Conservation (phyloP, 2,329 filamentous ascomycete species). For the Cyphellophora europaea region DNA sequence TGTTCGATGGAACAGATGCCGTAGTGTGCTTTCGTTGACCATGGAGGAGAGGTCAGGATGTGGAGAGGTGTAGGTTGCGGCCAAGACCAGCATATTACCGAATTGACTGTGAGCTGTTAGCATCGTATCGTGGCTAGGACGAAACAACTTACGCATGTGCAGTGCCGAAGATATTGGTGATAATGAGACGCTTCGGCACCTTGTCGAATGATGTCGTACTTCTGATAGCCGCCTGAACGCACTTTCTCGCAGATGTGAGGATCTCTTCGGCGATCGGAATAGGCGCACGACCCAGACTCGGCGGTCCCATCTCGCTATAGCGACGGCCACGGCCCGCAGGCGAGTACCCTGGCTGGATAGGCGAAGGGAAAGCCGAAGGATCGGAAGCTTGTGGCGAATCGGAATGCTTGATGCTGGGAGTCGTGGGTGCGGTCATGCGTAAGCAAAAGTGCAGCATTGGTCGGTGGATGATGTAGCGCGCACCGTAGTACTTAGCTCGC, state of each 20-base stretch:
- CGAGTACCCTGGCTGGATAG: slow-evolving; percentile 17
- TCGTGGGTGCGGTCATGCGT: slow-evolving; percentile 38
- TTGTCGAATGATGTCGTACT: slow-evolving; percentile 77
- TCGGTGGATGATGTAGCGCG: slow-evolving; percentile 78
- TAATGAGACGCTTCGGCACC: slow-evolving; percentile 58
- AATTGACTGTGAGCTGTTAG: slow-evolving; percentile 63
- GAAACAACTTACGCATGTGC: slow-evolving; percentile 73
- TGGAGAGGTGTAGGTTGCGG: slow-evolving; percentile 65
- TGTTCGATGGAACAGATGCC: slow-evolving; percentile 59
- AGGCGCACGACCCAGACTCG: slow-evolving; percentile 25
- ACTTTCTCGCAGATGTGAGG: slow-evolving; percentile 46
- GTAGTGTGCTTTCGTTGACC: slow-evolving; percentile 48
- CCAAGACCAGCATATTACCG: slow-evolving; percentile 86
- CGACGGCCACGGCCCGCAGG: slow-evolving; percentile 16
- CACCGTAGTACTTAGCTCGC: slow-evolving; percentile 90
- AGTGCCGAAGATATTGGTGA: slow-evolving; percentile 95
- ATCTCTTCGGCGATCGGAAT: slow-evolving; percentile 22
- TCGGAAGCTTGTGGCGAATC: slow-evolving; percentile 13
- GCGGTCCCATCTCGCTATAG: slow-evolving; percentile 20
- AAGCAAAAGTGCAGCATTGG: slow-evolving; percentile 60
- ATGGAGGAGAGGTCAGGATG: slow-evolving; percentile 42
- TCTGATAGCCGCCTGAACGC: slow-evolving; percentile 65
- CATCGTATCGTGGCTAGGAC: slow-evolving; percentile 1
- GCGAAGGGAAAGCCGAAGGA: slow-evolving; percentile 5
- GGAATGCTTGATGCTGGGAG: slow-evolving; percentile 19